Base-by-base conservation (phyloP, 2,329 filamentous ascomycete species). In the Exophiala xenobiotica region DNA sequence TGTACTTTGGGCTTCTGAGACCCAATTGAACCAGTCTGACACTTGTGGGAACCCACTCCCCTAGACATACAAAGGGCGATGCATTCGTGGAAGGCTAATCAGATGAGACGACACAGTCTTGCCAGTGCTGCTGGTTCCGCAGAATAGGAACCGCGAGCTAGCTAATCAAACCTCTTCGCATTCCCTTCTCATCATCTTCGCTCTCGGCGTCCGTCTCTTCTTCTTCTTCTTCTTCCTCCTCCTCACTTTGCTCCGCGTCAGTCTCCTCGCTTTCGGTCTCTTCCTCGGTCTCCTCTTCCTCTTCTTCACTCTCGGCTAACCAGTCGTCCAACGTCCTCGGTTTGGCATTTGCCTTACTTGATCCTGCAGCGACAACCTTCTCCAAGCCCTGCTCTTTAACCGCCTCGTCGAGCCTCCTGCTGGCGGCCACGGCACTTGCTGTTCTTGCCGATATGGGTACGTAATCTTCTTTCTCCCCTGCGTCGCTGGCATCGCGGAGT, bases 311-410 rank as follows among this genome's bases (percentile, higher is more conserved):
- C 64, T 90, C 87, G 3, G 86, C 90, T 50, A 97, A 75, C 91
- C 93, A 97, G 67, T 96, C 90, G 72, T 97, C 90, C 56, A 99
- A 73, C 16, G 86, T 89, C 78, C 95, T 96, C 33, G 82, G 82
- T 45, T 83, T 83, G 4, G 71, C 4, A 55, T 43, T 58, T 56
- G 42, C 40, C 47, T 60, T 46, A 49, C 44, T 51, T 49, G 51
- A 53, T 16, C 62, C 52, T 6, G 63, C 53, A 26, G 56, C 63
- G 23, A 61, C 58, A 18, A 60, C 54, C 55, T 65, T 46, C 46
- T 64, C 56, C 22, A 62, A 45, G 18, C 71, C 66, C 57, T 74
- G 71, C 42, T 74, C 70, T 45, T 64, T 68, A 4, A 76, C 64
- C 6, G 72, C 73, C 51, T 64, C 67, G 47, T 75, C 73, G 16